Evolutionary conservation across 192 early-diverging fungal genomes (phyloP).

Genomic region (Linnemannia hyalina): DNA sequence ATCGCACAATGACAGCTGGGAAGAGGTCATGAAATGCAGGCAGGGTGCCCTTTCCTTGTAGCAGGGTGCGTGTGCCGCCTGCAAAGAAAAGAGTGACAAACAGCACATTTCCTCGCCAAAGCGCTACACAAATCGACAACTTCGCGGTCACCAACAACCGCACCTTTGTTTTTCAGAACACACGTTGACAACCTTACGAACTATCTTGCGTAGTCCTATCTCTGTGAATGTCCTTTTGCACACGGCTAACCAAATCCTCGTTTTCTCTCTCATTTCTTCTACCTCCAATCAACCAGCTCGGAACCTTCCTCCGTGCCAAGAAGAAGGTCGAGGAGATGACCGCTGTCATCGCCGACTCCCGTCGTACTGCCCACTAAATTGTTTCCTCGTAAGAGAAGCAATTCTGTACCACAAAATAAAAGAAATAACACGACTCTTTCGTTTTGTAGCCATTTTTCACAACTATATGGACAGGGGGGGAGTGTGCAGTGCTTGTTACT

Average conservation of each 20-base stretch:
- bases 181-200: too few species aligned
- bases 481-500: too few species aligned
- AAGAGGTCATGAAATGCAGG: too few species aligned
- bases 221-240: background rate
- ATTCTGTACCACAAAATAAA: constrained; percentile 1
- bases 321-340: constrained; percentile 98
- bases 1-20: too few species aligned
- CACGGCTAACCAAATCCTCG: background rate
- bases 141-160: background rate
- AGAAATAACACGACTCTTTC: constrained; percentile 2
- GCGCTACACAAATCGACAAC: too few species aligned
- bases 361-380: constrained; percentile 75
- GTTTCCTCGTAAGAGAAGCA: background rate
- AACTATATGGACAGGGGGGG: background rate
- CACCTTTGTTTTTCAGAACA: background rate
- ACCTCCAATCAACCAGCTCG: constrained; percentile 71
- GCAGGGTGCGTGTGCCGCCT: too few species aligned
- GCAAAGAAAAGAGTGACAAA: too few species aligned
- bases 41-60: too few species aligned
- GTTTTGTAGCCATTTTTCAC: constrained; percentile 6
- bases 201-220: background rate
- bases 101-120: too few species aligned
- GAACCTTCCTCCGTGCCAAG: constrained; percentile 97
- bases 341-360: constrained; percentile 92
- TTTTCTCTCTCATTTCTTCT: background rate